Percentiles rank a stretch among this genome's conserved stretches.
phyloP scores from a whole-genome alignment of 441 rosid genomes.

The Bruguiera hainesii region DNA sequence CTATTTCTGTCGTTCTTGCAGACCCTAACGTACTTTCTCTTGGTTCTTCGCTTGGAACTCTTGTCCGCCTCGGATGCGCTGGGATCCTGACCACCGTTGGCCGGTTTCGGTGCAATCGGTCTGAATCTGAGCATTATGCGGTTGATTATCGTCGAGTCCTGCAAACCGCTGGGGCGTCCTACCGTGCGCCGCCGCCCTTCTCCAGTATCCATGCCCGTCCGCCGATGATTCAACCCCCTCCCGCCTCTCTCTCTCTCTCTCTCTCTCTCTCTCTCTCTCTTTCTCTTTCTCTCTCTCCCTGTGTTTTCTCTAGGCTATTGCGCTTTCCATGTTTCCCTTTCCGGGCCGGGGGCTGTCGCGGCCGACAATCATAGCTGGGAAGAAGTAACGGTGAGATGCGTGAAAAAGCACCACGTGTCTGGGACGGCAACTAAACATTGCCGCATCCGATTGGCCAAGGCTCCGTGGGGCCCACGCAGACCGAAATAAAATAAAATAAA shows the following conservation, averaged over 20 bases:
- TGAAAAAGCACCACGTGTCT: constrained; percentile 46
- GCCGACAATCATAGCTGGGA: constrained; percentile 36
- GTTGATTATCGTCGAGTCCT: constrained; percentile 41
- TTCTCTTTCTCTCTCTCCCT: constrained; percentile 15
- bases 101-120: constrained; percentile 89
- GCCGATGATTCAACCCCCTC: background rate
- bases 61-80: constrained; percentile 17
- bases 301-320: constrained; percentile 7
- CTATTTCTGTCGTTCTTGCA: constrained; percentile 35
- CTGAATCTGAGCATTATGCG: constrained; percentile 67
- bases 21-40: constrained; percentile 83
- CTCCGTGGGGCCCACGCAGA: constrained; percentile 8
- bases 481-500: background rate
- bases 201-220: constrained; percentile 34
- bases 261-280: constrained; percentile 6
- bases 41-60: constrained; percentile 35
- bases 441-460: constrained; percentile 27
- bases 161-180: constrained; percentile 29
- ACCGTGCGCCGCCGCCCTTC: constrained; percentile 32
- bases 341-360: constrained; percentile 22
- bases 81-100: constrained; percentile 26
- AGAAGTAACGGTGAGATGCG: constrained; percentile 8
- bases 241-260: background rate
- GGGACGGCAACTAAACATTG: constrained; percentile 23
- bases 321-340: constrained; percentile 1